Evolutionary conservation across 495 filamentous ascomycete genomes (phyloP), one percentile per base, ranked within the genome.

Genomic region (Hypoxylon fragiforme): DNA sequence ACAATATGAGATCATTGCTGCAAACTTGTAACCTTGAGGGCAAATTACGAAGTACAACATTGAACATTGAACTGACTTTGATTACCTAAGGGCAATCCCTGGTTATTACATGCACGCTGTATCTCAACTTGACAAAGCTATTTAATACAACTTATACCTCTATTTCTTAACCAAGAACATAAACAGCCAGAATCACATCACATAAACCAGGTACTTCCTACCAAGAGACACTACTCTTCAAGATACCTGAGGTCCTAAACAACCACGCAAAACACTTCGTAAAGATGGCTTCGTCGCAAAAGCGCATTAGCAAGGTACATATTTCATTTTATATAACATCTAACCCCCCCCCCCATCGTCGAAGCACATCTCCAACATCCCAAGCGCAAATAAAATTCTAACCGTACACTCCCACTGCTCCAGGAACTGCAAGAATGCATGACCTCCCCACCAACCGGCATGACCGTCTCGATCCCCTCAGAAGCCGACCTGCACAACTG

Each of bases 401-500:
- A 12, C 41, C 11, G 18, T 28, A 11, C 28, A 46, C 24, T 26
- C n/a, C 9, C 19, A 3, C 35, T 20, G 3, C 28, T 18, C 9
- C 35, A 95, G 90, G 90, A 95, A 69, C 78, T 89, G 31, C 73
- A 73, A 26, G 88, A 92, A 61, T 83, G 90, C 67, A 80, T 74
- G 32, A 70, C 72, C 46, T 75, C 73, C 44, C 86, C 88, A 7
- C 86, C 86, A 0, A 57, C 75, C 0, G 88, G 87, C 22, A 86
- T 92, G 66, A 76, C 65, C 31, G 77, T 92, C 60, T 67, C 67
- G 45, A 78, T 92, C 0, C 75, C 81, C 37, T 78, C 85, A 52
- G 87, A 91, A 44, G 70, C 77, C n/a, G 82, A 96, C 75, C 71
- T 98, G 26, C 85, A 88, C 76, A 81, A 82, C 36, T 98, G 94